phyloP scores from a whole-genome alignment of 306 rosid genomes.

The Gleditsia sinensis region DNA sequence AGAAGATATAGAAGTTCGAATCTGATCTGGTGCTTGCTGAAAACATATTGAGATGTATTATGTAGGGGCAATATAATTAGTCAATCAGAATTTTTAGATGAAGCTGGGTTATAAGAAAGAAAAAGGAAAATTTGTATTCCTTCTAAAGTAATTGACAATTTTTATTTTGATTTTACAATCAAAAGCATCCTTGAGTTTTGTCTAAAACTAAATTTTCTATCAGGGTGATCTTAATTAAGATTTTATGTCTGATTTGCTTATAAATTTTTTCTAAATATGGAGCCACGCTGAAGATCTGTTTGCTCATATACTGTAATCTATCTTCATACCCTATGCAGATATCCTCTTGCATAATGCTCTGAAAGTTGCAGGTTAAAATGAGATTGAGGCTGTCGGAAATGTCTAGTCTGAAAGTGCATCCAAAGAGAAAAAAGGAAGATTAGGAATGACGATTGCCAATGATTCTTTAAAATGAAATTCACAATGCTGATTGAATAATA shows the following conservation, averaged over 20 bases:
- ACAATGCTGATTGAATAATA: too few relatives aligned
- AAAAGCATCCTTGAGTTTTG: too few relatives aligned
- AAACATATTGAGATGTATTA: neutral
- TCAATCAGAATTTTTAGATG: neutral
- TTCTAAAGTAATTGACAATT: neutral
- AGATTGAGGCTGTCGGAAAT: too few relatives aligned
- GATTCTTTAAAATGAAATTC: too few relatives aligned
- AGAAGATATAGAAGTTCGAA: constrained; percentile 84
- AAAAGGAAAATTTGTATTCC: neutral
- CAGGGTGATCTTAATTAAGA: too few relatives aligned
- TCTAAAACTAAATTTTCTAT: too few relatives aligned
- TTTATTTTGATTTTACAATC: too few relatives aligned
- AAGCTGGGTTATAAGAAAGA: neutral
- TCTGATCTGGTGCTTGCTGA: constrained; percentile 35
- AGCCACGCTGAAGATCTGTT: neutral
- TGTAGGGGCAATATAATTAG: neutral
- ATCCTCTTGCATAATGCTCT: neutral
- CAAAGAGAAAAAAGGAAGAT: too few relatives aligned
- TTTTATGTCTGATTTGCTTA: neutral
- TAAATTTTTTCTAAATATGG: neutral
- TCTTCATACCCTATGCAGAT: neutral
- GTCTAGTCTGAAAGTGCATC: too few relatives aligned
- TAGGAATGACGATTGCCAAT: too few relatives aligned
- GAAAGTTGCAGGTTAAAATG: neutral
- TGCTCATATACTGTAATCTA: too few relatives aligned